phyloP scores from a whole-genome alignment of 257 asterid species.

The Fraxinus anomala region DNA sequence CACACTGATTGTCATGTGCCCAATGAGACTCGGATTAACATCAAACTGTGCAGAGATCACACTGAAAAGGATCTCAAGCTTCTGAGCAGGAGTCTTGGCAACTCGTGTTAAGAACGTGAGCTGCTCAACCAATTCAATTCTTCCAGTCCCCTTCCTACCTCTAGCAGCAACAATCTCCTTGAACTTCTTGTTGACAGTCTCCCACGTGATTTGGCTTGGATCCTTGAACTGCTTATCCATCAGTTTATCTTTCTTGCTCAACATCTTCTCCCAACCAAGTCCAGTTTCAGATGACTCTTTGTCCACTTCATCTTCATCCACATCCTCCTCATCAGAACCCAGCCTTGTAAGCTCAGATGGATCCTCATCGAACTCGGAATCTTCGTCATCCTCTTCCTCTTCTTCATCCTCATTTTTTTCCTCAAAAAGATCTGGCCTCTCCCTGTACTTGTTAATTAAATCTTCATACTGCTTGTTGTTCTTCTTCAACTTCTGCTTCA shows the following conservation, averaged over 20 bases:
- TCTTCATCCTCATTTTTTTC: slow-evolving; percentile 63
- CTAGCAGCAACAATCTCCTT: slow-evolving; percentile 89
- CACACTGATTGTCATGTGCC: slow-evolving; percentile 94
- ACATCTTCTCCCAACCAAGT: slow-evolving; percentile 75
- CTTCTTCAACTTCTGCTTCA: slow-evolving; percentile 94
- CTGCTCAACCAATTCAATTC: slow-evolving; percentile 88
- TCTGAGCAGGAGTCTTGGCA: slow-evolving; percentile 96
- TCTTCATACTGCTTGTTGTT: slow-evolving; percentile 84
- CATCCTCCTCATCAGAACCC: slow-evolving; percentile 40
- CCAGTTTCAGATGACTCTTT: slow-evolving; percentile 41
- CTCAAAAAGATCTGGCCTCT: slow-evolving; percentile 81
- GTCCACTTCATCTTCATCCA: slow-evolving; percentile 44
- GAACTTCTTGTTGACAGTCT: slow-evolving; percentile 84
- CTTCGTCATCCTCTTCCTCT: slow-evolving; percentile 58
- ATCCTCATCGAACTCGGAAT: slow-evolving; percentile 46
- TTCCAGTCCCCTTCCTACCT: slow-evolving; percentile 95
- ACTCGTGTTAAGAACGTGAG: slow-evolving; percentile 89
- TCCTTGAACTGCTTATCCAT: slow-evolving; percentile 90
- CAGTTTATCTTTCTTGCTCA: slow-evolving; percentile 89
- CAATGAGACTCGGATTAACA: slow-evolving; percentile 77
- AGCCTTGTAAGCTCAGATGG: slow-evolving; percentile 29
- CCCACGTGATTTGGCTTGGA: slow-evolving; percentile 94
- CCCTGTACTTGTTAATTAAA: slow-evolving; percentile 68
- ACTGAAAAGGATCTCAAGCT: slow-evolving; percentile 89
- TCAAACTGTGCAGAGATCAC: slow-evolving; percentile 94